Base-by-base conservation (phyloP, 176 grass and related monocot genomes). In the Juncus effusus region DNA sequence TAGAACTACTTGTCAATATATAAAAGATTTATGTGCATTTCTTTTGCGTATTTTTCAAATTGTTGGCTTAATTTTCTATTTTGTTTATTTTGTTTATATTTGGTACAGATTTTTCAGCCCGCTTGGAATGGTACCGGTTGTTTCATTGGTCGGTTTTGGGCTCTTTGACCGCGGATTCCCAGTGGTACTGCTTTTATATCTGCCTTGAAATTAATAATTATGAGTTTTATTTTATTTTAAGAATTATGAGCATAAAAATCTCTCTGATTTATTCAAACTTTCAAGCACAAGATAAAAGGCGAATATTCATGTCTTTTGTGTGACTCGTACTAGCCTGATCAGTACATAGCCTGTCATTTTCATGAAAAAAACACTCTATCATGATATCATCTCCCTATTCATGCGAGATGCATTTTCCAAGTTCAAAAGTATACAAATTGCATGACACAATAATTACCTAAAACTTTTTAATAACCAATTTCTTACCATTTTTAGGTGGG, bases 121-220 rank as follows among this genome's bases (percentile, higher is more conserved):
- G 12, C 40, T 99, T 64, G 95, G 95, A 4, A 99, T 99, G 86
- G 83, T 87, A 55, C 85, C 95, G 10, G 95, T 99, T 53, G 70
- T 99, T 56, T 75, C 95, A 45, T 78, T 99, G 72, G 89, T 99
- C 4, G 95, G 95, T 62, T 99, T 99, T 60, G 95, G 95, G 41
- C 89, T 99, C 12, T 99, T 99, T 65, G 89, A 99, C 69, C 83
- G 89, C 86, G 95, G 95, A 12, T 99, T 99, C 78, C 95, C 95
- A 49, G 95, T 94, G 95, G 95, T 99, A 99, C 63, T 13, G 15
- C 72, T 67, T 59, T 45, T 65, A 66, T 61, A 75, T 47, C 19
- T 28, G 19, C 19, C 19, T 28, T 28, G 0, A 28, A 28, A 28
- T 28, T 28, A 28, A 28, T 28, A 28, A 28, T 28, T 28, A 28